Conservation (phyloP, 1,284 basidiomycete species). For the Xerocomus tenax region DNA sequence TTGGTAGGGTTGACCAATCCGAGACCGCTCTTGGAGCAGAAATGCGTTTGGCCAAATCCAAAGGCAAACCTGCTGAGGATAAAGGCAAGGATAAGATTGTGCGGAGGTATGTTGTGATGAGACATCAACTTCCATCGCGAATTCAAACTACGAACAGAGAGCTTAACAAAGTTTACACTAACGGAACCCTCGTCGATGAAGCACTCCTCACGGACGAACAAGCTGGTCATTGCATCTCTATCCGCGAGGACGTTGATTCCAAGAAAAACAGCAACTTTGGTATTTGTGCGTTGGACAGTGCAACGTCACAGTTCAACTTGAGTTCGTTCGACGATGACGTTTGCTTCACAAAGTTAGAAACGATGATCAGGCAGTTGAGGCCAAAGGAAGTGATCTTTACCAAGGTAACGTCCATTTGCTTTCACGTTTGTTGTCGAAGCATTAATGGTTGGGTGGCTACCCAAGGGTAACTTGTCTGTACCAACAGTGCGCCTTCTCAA, state of each 20-base stretch:
- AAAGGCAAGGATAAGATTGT: slow-evolving; percentile 74
- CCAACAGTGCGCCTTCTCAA: slow-evolving; percentile 76
- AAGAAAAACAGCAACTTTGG: slow-evolving; percentile 65
- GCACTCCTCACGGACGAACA: slow-evolving; percentile 87
- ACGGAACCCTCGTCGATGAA: slow-evolving; percentile 91
- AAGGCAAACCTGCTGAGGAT: slow-evolving; percentile 44
- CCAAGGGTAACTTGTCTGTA: slow-evolving; percentile 74
- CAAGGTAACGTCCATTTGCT: slow-evolving; percentile 49
- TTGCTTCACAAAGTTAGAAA: slow-evolving; percentile 88
- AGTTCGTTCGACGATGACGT: slow-evolving; percentile 88
- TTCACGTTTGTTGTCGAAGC: not conserved
- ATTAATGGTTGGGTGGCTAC: slow-evolving; percentile 3
- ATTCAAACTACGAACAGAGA: slow-evolving; percentile 46
- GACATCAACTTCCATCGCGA: not conserved
- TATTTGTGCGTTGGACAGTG: slow-evolving; percentile 89
- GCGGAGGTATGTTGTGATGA: slow-evolving; percentile 41
- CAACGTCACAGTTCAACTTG: slow-evolving; percentile 93
- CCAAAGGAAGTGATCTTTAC: slow-evolving; percentile 91
- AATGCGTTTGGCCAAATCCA: slow-evolving; percentile 70
- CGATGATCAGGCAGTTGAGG: slow-evolving; percentile 83
- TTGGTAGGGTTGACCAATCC: slow-evolving; percentile 93
- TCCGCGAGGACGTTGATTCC: slow-evolving; percentile 57
- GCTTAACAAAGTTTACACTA: slow-evolving; percentile 92
- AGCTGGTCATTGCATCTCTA: slow-evolving; percentile 88
- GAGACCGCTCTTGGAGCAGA: slow-evolving; percentile 86